A percentile compares a stretch with the other conserved stretches of the same genome.
Conservation (phyloP, 1,284 basidiomycete species). For the Athelia sp. region DNA sequence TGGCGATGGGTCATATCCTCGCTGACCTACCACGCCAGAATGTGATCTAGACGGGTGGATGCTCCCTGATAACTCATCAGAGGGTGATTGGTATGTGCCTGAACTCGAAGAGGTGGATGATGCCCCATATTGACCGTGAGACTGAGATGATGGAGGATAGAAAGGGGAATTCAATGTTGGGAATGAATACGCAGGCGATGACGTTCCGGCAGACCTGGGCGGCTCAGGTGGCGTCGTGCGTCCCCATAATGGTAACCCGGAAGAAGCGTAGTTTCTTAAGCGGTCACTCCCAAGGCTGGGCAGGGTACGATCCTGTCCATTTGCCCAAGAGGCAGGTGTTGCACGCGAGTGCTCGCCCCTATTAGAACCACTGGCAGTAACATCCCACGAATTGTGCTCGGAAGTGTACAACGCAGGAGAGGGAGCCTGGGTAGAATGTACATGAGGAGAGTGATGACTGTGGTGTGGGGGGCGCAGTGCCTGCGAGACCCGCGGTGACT, state of each 20-base stretch:
- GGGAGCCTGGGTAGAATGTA: neutral
- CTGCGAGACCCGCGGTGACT: neutral
- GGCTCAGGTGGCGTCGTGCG: constrained; percentile 1
- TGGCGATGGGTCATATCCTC: neutral
- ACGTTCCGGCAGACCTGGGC: neutral
- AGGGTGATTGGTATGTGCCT: constrained; percentile 1
- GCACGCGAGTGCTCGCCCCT: neutral
- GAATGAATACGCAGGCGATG: constrained; percentile 19
- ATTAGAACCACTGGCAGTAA: neutral
- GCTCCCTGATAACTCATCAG: neutral
- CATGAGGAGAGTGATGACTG: neutral
- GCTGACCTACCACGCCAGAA: neutral
- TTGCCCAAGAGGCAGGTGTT: neutral
- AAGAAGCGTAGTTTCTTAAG: neutral
- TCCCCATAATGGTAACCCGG: neutral
- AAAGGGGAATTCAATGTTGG: constrained; percentile 39
- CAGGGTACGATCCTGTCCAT: neutral
- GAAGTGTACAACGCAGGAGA: neutral
- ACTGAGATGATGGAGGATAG: constrained; percentile 31
- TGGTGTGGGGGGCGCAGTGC: neutral
- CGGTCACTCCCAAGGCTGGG: neutral
- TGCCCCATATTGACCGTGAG: constrained; percentile 17
- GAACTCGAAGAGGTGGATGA: constrained; percentile 12
- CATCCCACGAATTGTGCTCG: neutral
- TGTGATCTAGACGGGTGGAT: neutral